Evolutionary conservation across 495 filamentous ascomycete species (phyloP), one percentile per base, ranked within the genome.

Genomic region (Neurospora cerealis): DNA sequence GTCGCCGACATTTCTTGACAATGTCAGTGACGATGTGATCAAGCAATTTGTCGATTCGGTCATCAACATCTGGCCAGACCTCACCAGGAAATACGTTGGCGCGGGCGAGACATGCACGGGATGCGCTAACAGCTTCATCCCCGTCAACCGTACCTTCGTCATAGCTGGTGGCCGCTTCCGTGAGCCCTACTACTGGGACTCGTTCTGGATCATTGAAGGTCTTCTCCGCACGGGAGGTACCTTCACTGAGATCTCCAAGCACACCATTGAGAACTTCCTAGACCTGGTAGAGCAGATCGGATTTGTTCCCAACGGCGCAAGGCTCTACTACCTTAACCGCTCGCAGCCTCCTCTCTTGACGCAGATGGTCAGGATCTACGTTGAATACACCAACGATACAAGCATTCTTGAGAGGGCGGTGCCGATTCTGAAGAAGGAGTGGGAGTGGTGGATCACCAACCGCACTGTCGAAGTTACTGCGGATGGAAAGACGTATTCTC

Each of bases 171-270:
- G 85, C 15, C 83, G 85, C 46, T 87, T 87, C 75, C 81, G 85
- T 70, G 85, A 87, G 75, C 81, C 84, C 21, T 87, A 86, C 72
- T 87, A 87, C 78, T 87, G 85, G 85, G 85, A 87, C 75, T 85
- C 84, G 71, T 87, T 82, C 76, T 87, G 85, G 85, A 87, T 86
- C 40, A 6, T 86, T 28, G 85, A 87, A 76, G 85, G 85, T 15
- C 78, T 87, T 34, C 76, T 87, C 13, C 82, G 85, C 32, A 87
- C 85, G 4, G 85, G 85, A 21, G 85, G 85, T 37, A 78, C 82
- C 46, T 87, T 86, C 73, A 81, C 78, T 39, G 70, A 84, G 60
- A 86, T 87, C 70, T 83, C 85, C 21, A 81, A 79, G 70, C 85
- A 87, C 78, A 87, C 83, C 48, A 85, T 87, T 39, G 84, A 86